These are phyloP conservation scores for Durio zibethinus DNA, from an alignment of 345 rosid genomes.

Conservation along the genomic window DNA sequence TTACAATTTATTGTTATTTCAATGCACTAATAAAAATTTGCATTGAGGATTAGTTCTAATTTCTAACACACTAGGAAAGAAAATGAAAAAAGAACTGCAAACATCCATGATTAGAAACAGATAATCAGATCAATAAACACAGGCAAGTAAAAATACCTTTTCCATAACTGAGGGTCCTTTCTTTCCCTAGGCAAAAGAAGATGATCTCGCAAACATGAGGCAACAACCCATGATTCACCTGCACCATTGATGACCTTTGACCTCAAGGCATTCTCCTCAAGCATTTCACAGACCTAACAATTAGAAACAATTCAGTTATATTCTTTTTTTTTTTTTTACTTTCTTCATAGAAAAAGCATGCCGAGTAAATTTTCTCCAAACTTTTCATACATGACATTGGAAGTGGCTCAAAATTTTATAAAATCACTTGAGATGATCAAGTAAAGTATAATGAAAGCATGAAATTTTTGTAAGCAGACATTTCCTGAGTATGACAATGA, in stretches of 20 bases:
- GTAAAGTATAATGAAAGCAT: neutral
- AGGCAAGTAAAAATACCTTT: conserved; percentile 43
- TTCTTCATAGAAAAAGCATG: neutral
- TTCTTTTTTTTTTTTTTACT: neutral
- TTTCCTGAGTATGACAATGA: neutral
- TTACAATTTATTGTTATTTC: neutral
- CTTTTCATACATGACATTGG: neutral
- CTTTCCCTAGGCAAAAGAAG: conserved; percentile 82
- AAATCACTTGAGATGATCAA: neutral
- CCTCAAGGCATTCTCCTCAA: conserved; percentile 76
- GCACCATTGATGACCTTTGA: conserved; percentile 44
- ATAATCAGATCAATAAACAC: neutral
- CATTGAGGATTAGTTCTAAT: neutral
- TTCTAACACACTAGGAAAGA: neutral
- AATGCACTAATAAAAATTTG: neutral
- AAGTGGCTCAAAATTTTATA: neutral
- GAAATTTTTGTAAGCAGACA: neutral
- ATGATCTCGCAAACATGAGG: conserved; percentile 77
- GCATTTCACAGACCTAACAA: conserved; percentile 71
- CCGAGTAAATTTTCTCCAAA: neutral
- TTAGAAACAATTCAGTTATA: neutral
- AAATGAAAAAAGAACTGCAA: neutral
- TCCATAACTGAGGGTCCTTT: conserved; percentile 72
- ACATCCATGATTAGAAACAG: neutral
- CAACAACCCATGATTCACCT: conserved; percentile 77